These are phyloP conservation scores for Diplotaxis tenuifolia DNA, from an alignment of 345 rosid genomes.

Conservation along the genomic window DNA sequence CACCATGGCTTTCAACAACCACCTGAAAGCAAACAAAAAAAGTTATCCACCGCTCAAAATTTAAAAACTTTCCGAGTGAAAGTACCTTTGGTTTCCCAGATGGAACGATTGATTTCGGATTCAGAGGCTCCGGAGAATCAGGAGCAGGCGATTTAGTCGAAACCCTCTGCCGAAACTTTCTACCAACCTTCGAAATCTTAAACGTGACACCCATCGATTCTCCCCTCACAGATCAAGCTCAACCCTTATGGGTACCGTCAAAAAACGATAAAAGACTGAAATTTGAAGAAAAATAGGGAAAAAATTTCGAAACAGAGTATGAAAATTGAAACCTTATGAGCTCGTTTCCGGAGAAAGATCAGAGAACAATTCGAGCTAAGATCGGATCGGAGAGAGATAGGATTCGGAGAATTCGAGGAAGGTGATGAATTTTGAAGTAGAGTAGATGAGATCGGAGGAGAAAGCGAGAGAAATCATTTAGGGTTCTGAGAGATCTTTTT, in stretches of 20 bases:
- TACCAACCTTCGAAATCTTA: constrained; percentile 65
- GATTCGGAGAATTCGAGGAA: neutral
- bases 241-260: constrained; percentile 3
- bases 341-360: constrained; percentile 20
- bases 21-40: constrained; percentile 41
- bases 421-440: neutral
- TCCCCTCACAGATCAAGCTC: constrained; percentile 15
- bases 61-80: neutral
- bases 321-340: constrained; percentile 27
- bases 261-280: neutral
- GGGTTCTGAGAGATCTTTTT: constrained; percentile 15
- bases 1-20: constrained; percentile 28
- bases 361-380: neutral
- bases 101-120: constrained; percentile 15
- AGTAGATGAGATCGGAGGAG: constrained; percentile 21
- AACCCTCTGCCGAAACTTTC: constrained; percentile 57
- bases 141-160: constrained; percentile 40
- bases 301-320: neutral
- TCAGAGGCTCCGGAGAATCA: constrained; percentile 41
- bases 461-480: constrained; percentile 5
- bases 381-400: neutral
- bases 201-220: constrained; percentile 59
- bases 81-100: neutral
- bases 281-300: neutral
- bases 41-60: neutral